Evolutionary conservation across 257 asterid species (phyloP).

Genomic region (Echites panduratus): DNA sequence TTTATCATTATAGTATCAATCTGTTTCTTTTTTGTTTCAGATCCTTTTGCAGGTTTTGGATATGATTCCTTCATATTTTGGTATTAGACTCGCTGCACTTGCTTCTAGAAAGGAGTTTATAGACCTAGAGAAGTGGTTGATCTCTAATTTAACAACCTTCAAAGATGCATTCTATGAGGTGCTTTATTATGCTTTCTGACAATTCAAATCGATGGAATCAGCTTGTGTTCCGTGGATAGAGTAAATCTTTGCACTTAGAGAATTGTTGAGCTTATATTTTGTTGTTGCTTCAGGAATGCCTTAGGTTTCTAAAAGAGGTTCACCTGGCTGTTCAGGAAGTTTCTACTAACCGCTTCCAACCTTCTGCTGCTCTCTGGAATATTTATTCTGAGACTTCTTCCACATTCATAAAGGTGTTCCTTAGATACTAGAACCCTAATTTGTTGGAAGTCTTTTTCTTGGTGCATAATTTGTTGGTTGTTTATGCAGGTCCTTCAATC

Average conservation of each 20-base stretch:
- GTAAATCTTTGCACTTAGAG: not conserved
- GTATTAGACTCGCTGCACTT: constrained; percentile 76
- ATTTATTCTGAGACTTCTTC: constrained; percentile 66
- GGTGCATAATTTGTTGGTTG: not conserved
- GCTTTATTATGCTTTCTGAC: not conserved
- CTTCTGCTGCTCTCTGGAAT: constrained; percentile 47
- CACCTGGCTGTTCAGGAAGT: constrained; percentile 52
- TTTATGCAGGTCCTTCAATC: constrained; percentile 75
- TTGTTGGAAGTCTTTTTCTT: not conserved
- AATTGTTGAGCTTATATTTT: constrained; percentile 8
- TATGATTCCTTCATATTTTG: constrained; percentile 62
- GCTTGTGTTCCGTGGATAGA: not conserved
- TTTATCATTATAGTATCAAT: constrained; percentile 8
- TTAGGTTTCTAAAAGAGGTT: constrained; percentile 73
- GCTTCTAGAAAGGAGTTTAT: constrained; percentile 71
- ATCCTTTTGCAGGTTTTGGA: constrained; percentile 63
- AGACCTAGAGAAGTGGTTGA: constrained; percentile 90
- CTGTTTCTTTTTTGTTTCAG: constrained; percentile 39
- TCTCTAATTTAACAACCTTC: constrained; percentile 40
- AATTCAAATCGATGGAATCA: not conserved
- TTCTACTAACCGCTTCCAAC: constrained; percentile 56
- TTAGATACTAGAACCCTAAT: constrained; percentile 3
- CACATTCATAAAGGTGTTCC: constrained; percentile 58
- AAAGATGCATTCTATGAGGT: constrained; percentile 85
- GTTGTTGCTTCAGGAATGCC: constrained; percentile 66